Percentiles rank a stretch among this genome's conserved stretches.
These are phyloP conservation scores for Coniferiporia weirii DNA, from an alignment of 1,284 basidiomycete species.

Conservation along the genomic window DNA sequence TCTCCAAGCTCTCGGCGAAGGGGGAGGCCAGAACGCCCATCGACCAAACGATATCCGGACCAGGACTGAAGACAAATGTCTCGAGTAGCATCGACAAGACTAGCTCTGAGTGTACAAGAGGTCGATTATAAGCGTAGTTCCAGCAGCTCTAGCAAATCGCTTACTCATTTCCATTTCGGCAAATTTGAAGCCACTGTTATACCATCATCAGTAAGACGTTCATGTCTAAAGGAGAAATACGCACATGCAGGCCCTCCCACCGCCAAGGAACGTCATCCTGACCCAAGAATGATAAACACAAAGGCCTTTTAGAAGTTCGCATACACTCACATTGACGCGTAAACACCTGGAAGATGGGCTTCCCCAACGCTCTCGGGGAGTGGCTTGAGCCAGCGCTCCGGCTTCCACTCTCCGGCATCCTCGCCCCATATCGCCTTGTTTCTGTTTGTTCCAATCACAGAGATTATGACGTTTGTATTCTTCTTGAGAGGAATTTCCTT, in stretches of 20 bases:
- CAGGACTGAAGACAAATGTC: conserved; percentile 13
- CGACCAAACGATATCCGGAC: conserved; percentile 8
- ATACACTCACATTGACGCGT: too few species aligned
- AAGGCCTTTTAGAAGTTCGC: background rate
- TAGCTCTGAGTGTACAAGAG: conserved; percentile 3
- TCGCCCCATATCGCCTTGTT: too few species aligned
- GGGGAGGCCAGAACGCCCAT: conserved; percentile 8
- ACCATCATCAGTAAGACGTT: background rate
- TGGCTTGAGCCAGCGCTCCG: too few species aligned
- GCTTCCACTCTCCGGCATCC: too few species aligned
- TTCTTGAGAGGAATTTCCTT: too few species aligned
- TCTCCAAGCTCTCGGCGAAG: background rate
- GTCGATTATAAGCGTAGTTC: background rate
- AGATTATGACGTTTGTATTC: too few species aligned
- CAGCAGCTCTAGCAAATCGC: background rate
- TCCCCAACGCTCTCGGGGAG: too few species aligned
- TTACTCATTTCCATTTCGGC: conserved; percentile 17
- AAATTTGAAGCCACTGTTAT: conserved; percentile 16
- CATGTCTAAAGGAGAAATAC: background rate
- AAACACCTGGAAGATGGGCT: too few species aligned
- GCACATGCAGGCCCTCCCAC: conserved; percentile 20
- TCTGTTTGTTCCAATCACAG: too few species aligned
- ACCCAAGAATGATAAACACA: background rate
- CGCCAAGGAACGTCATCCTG: conserved; percentile 21
- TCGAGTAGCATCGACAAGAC: conserved; percentile 17